A percentile compares a stretch with the other conserved stretches of the same genome.
phyloP scores from a whole-genome alignment of 2,329 filamentous ascomycete genomes.

The Neofusicoccum sp. region DNA sequence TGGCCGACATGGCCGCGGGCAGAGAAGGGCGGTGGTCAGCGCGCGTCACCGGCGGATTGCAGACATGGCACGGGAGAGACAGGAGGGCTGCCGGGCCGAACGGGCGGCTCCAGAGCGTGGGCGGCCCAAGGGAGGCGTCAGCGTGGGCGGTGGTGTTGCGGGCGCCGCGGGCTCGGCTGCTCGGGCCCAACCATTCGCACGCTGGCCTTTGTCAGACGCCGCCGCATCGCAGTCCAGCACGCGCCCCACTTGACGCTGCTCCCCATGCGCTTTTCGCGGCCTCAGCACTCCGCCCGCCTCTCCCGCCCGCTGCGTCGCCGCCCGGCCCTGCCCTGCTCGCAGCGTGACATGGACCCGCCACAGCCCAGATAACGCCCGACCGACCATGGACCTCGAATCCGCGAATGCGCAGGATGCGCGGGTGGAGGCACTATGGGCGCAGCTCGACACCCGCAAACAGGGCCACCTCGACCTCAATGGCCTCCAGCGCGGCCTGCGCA shows the following conservation, averaged over 20 bases:
- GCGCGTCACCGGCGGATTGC: background rate
- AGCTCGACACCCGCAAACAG: slow-evolving; percentile 72
- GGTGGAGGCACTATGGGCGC: slow-evolving; percentile 79
- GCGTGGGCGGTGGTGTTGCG: slow-evolving; percentile 5
- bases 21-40: background rate
- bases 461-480: slow-evolving; percentile 82
- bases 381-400: slow-evolving; percentile 68
- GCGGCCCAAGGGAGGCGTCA: background rate
- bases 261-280: slow-evolving; percentile 15
- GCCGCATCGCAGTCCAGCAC: slow-evolving; percentile 8
- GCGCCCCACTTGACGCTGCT: slow-evolving; percentile 14
- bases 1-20: slow-evolving; percentile 70
- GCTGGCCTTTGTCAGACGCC: slow-evolving; percentile 16
- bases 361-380: slow-evolving; percentile 34
- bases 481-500: slow-evolving; percentile 77
- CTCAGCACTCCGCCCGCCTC: slow-evolving; percentile 22
- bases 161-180: slow-evolving; percentile 5
- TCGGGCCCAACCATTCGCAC: slow-evolving; percentile 12
- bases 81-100: background rate
- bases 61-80: background rate
- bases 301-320: slow-evolving; percentile 21
- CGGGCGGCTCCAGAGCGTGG: background rate
- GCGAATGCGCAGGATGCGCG: slow-evolving; percentile 76
- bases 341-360: slow-evolving; percentile 35
- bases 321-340: background rate